These are phyloP conservation scores for Colletotrichum eremochloae DNA, from an alignment of 2,329 filamentous ascomycete species.

Conservation along the genomic window DNA sequence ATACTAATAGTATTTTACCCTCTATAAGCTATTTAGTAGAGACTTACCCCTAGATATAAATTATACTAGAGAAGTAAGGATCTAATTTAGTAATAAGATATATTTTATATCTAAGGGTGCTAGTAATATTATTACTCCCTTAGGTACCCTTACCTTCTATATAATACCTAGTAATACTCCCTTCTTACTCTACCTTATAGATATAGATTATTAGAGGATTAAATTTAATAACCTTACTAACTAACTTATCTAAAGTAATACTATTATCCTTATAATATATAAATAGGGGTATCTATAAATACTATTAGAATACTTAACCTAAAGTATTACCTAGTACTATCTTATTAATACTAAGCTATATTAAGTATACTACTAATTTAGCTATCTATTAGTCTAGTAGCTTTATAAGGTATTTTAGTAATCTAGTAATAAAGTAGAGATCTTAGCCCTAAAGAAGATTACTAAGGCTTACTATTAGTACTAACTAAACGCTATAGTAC, in stretches of 20 bases:
- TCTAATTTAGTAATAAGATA: not conserved
- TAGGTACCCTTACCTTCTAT: not conserved
- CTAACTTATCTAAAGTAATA: not conserved
- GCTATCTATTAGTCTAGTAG: not conserved
- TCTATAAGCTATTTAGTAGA: no score
- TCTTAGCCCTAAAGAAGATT: not conserved
- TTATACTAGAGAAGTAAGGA: not conserved
- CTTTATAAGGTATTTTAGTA: not conserved
- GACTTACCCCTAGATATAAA: not conserved
- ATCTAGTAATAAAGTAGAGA: not conserved
- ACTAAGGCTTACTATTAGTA: not conserved
- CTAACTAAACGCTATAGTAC: not conserved
- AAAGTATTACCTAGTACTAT: not conserved
- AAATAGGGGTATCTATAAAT: slow-evolving; percentile 2
- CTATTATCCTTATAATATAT: not conserved
- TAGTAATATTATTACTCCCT: not conserved
- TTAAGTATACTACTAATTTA: not conserved
- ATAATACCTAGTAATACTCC: not conserved
- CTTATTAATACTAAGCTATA: not conserved
- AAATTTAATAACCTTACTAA: not conserved
- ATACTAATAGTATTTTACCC: no score
- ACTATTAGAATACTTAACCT: not conserved
- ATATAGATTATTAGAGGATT: not conserved
- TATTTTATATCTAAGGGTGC: not conserved
- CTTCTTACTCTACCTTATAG: not conserved